Conservation (phyloP, 306 rosid species). For the Sechiopsis laciniata region DNA sequence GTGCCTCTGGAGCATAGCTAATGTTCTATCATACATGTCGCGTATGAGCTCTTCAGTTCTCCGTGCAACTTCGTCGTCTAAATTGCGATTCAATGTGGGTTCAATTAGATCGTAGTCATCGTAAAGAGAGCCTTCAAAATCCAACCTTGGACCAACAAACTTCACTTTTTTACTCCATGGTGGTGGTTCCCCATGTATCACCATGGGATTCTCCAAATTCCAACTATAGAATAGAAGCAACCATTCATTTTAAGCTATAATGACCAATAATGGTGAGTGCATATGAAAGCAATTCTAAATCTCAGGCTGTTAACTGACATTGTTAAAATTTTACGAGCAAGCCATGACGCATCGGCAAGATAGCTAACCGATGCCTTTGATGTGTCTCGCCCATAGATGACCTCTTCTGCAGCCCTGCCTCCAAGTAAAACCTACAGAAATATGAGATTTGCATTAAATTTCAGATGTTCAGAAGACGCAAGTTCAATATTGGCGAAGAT, state of each 20-base stretch:
- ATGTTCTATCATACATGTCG: conserved; percentile 56
- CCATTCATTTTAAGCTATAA: not conserved
- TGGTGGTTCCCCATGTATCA: conserved; percentile 88
- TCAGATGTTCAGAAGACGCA: not conserved
- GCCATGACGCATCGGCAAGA: conserved; percentile 97
- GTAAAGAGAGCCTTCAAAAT: conserved; percentile 90
- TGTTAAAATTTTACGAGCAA: conserved; percentile 94
- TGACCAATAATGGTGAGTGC: conserved; percentile 20
- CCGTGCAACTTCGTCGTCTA: conserved; percentile 69
- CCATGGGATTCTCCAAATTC: conserved; percentile 96
- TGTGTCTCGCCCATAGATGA: conserved; percentile 88
- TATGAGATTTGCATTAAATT: not conserved
- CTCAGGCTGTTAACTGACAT: conserved; percentile 41
- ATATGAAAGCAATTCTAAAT: conserved; percentile 6
- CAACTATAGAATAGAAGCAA: conserved; percentile 44
- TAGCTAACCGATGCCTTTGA: conserved; percentile 80
- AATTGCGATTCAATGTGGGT: conserved; percentile 73
- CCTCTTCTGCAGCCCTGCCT: conserved; percentile 97
- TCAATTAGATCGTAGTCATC: conserved; percentile 63
- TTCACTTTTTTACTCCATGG: conserved; percentile 72
- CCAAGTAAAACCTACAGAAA: conserved; percentile 73
- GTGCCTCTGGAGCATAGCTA: conserved; percentile 63
- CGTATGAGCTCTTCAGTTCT: conserved; percentile 68
- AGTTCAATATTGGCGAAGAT: not conserved
- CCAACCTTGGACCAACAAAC: conserved; percentile 88